Evolutionary conservation across 2,329 filamentous ascomycete species (phyloP), one percentile per base, ranked within the genome.

Genomic region (Talaromyces sp.): DNA sequence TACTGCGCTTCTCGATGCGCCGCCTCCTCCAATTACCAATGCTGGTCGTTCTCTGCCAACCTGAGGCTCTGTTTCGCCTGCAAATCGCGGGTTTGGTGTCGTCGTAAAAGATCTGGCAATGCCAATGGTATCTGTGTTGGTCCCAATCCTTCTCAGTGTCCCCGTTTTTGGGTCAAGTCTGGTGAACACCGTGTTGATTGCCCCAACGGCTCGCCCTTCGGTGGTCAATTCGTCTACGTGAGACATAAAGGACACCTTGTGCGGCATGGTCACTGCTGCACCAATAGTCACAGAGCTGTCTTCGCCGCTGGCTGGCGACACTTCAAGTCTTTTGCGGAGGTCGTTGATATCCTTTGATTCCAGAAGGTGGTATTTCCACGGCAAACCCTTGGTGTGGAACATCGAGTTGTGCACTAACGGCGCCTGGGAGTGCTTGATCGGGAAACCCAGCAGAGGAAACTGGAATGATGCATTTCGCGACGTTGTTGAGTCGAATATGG

Each of bases 91-190:
- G 0, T 43, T 31, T 11, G 60, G 52, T 32, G 62, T 31, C 17
- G 43, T 51, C 19, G 62, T 60, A 13, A 65, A 57, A 3, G 63
- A 61, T 27, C 91, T 87, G 14, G 87, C 81, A 57, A 92, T 86
- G 43, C 89, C 89, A 52, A 90, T 80, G 55, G 87, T 87, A 72
- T 93, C 89, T 2, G 89, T 92, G 75, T 93, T 92, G 51, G 89
- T 87, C 58, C 89, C 89, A 71, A 87, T 85, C 63, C 84, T 83
- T 50, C 81, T 68, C 35, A 77, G 70, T 13, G 67, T 63, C 26
- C 61, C 60, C 19, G 57, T 56, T 21, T 26, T 29, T 0, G 69
- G 70, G 35, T 80, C 77, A 53, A 78, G 73, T 24, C 82, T 78
- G 55, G 89, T 73, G 31, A 66, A 67, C 8, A 60, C 35, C 14